These are phyloP conservation scores for Scedosporium apiospermum DNA, from an alignment of 2,329 filamentous ascomycete species.

Conservation along the genomic window DNA sequence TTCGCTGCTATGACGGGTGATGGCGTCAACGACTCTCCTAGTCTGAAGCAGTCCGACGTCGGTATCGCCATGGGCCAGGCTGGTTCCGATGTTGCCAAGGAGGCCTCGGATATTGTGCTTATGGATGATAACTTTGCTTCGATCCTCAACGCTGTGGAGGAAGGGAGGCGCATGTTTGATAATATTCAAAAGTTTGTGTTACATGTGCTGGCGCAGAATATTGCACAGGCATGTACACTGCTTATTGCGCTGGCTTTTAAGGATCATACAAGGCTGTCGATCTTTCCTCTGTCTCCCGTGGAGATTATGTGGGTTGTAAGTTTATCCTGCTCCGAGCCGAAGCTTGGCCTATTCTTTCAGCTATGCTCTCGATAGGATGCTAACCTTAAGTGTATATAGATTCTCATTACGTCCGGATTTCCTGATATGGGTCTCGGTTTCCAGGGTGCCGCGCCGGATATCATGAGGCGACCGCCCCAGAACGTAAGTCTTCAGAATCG, in stretches of 20 bases:
- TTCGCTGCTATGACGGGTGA: conserved; percentile 64
- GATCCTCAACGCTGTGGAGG: conserved; percentile 40
- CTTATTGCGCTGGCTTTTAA: conserved; percentile 62
- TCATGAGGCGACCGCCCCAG: conserved; percentile 57
- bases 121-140: conserved; percentile 58
- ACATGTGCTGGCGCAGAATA: conserved; percentile 56
- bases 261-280: conserved; percentile 49
- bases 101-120: conserved; percentile 54
- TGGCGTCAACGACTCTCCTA: conserved; percentile 61
- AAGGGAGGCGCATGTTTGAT: conserved; percentile 59
- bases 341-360: no score
- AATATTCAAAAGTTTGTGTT: conserved; percentile 65
- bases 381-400: conserved; percentile 22
- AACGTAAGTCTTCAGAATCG: conserved; percentile 25
- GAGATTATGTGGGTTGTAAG: conserved; percentile 75
- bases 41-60: conserved; percentile 56
- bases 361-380: no score
- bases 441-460: conserved; percentile 56
- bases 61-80: conserved; percentile 63
- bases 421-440: conserved; percentile 66
- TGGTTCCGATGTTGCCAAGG: conserved; percentile 61
- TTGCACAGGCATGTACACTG: conserved; percentile 56
- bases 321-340: background rate
- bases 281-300: conserved; percentile 61
- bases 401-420: conserved; percentile 62